Percentiles rank a stretch among this genome's conserved stretches.
These are phyloP conservation scores for Backusella mclennaniae DNA, from an alignment of 192 early-diverging fungal genomes.

Conservation along the genomic window DNA sequence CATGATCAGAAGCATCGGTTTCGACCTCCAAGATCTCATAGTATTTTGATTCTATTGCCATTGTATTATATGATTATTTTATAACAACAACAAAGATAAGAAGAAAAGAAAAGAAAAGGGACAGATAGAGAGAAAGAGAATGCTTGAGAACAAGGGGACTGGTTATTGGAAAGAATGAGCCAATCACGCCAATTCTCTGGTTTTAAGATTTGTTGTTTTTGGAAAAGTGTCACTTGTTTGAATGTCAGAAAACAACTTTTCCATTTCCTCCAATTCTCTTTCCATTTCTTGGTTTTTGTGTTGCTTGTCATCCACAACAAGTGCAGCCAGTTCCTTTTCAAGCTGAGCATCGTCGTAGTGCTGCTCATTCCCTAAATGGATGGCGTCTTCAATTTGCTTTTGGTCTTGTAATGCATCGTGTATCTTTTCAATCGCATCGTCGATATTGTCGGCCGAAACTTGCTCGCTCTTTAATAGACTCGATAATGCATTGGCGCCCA, in stretches of 20 bases:
- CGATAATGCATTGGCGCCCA: conserved; percentile 56
- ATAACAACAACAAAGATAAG: neutral
- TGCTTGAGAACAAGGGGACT: neutral
- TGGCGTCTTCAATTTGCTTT: conserved; percentile 59
- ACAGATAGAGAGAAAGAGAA: neutral
- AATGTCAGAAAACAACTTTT: neutral
- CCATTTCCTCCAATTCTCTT: neutral
- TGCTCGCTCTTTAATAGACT: conserved; percentile 42
- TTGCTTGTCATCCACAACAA: neutral
- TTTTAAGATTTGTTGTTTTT: conserved; percentile 7
- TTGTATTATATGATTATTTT: conserved; percentile 3
- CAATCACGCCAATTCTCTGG: neutral
- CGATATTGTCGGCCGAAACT: conserved; percentile 48
- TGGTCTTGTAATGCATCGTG: conserved; percentile 63
- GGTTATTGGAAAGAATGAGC: neutral
- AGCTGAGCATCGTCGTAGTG: neutral
- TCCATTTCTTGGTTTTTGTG: neutral
- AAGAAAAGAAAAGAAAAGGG: neutral
- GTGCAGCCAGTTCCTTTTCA: neutral
- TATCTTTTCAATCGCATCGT: conserved; percentile 57
- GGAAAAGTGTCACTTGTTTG: neutral
- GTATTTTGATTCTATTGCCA: conserved; percentile 32
- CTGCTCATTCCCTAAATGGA: conserved; percentile 25
- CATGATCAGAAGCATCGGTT: conserved; percentile 53
- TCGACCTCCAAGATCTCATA: conserved; percentile 39